Evolutionary conservation across 805 yeast genomes (phyloP), one percentile per base, ranked within the genome.

Genomic region (Sugiyamaella smithiae): DNA sequence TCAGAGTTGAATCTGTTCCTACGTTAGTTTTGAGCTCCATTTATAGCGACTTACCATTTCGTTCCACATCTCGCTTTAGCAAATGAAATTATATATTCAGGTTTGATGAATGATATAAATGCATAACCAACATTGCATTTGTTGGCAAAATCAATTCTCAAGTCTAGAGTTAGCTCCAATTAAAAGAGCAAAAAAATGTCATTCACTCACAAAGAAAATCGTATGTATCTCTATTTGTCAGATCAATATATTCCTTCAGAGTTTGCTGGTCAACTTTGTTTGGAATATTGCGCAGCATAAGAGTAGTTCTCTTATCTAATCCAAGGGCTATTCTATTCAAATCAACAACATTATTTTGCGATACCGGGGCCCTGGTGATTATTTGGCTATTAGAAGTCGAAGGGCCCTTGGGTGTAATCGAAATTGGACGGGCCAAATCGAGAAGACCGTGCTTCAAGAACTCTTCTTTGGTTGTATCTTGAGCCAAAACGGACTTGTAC

Each of bases 71-170:
- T 63, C 1, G 69, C 71, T 33, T 63, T 58, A 40, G 77, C 77
- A 56, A 77, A 75, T 7, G 67, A 63, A 32, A 74, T 67, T 24
- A 77, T 74, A 38, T 70, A 67, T 44, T 63, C 61, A 5, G 81
- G 75, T 24, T 66, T 58, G 17, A 66, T 71, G 55, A 77, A 77
- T 6, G 78, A 73, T 28, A 77, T 70, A 57, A 77, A 77, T 3
- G 81, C 82, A 61, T 77, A 77, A 4, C 82, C 82, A 25, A 76
- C 81, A 50, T 78, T 77, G 67, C 81, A 75, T 48, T 68, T 70
- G 56, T 73, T 77, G 46, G 65, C 68, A 58, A 76, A 78, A 58
- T 77, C 82, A 53, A 78, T 74, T 46, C 82, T 67, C 54, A 76
- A 58, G 54, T 76, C 72, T 69, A n/a, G n/a, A n/a, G n/a, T n/a